phyloP scores from a whole-genome alignment of 805 yeast species.

The Nakazawaea pomicola region DNA sequence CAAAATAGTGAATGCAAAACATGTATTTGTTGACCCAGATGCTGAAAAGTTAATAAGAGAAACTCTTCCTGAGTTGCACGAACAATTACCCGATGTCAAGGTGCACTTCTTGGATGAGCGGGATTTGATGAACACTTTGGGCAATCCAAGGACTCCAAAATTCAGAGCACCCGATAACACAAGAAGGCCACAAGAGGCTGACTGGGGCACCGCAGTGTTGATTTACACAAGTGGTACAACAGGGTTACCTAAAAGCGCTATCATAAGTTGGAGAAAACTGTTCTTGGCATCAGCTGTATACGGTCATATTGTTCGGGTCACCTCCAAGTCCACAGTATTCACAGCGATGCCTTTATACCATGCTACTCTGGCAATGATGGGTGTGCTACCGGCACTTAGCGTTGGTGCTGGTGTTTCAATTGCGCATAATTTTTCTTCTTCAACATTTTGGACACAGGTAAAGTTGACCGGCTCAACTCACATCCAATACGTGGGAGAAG shows the following conservation, averaged over 20 bases:
- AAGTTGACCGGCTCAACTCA: slow-evolving; percentile 67
- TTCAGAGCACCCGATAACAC: slow-evolving; percentile 51
- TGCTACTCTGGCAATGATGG: slow-evolving; percentile 87
- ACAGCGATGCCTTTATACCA: slow-evolving; percentile 96
- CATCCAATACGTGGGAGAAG: slow-evolving; percentile 92
- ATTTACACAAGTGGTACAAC: slow-evolving; percentile 95
- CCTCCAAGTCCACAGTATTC: slow-evolving; percentile 53
- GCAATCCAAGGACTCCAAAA: slow-evolving; percentile 36
- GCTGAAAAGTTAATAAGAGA: slow-evolving; percentile 48
- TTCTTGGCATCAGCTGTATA: slow-evolving; percentile 66
- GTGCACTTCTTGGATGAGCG: slow-evolving; percentile 49
- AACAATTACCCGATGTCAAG: slow-evolving; percentile 32
- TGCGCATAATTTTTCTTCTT: slow-evolving; percentile 76
- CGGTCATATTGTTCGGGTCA: slow-evolving; percentile 61
- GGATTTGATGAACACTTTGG: slow-evolving; percentile 32
- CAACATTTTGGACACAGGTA: slow-evolving; percentile 88
- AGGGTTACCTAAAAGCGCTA: slow-evolving; percentile 91
- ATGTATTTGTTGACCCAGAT: slow-evolving; percentile 72
- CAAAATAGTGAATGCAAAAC: slow-evolving; percentile 55
- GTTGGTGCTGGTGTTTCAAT: slow-evolving; percentile 74
- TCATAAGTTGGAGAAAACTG: slow-evolving; percentile 86
- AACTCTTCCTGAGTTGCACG: slow-evolving; percentile 33
- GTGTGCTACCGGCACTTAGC: slow-evolving; percentile 56
- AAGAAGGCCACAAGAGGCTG: slow-evolving; percentile 54
- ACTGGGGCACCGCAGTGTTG: slow-evolving; percentile 60